Conservation (phyloP, 176 grass and related monocot genomes). For the Cenchrus purpureus region DNA sequence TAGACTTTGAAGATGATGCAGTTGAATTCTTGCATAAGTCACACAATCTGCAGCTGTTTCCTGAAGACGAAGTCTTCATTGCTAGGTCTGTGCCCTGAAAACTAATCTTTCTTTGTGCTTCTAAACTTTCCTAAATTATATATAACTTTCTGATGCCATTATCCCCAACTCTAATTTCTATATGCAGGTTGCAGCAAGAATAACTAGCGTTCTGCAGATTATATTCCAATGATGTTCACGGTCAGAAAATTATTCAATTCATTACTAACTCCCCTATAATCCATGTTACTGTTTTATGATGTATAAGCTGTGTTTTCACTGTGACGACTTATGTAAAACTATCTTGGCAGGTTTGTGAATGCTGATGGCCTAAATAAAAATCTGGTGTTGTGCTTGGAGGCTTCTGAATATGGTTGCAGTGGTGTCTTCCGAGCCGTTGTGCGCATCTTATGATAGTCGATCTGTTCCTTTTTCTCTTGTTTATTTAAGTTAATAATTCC, state of each 20-base stretch:
- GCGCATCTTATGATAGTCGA: neutral
- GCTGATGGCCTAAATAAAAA: neutral
- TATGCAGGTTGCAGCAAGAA: neutral
- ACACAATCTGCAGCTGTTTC: conserved; percentile 67
- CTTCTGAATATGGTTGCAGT: neutral
- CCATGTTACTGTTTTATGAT: neutral
- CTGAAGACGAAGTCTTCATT: conserved; percentile 53
- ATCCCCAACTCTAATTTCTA: neutral
- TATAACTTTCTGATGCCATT: neutral
- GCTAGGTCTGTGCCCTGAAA: neutral
- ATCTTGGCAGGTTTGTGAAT: neutral
- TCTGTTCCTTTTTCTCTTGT: neutral
- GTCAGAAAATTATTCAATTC: neutral
- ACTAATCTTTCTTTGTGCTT: neutral
- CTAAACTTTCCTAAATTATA: neutral
- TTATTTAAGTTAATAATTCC: too few species aligned
- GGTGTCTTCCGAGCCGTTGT: neutral
- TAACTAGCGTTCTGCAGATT: neutral
- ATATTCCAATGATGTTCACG: neutral
- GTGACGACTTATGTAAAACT: neutral
- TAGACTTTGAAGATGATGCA: conserved; percentile 59
- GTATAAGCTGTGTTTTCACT: neutral
- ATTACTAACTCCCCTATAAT: neutral
- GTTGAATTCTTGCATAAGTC: conserved; percentile 64
- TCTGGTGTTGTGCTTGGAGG: neutral